A percentile compares a stretch with the other conserved stretches of the same genome.
phyloP scores from a whole-genome alignment of 176 grass and related monocot species.

The Puccinellia tenuiflora region DNA sequence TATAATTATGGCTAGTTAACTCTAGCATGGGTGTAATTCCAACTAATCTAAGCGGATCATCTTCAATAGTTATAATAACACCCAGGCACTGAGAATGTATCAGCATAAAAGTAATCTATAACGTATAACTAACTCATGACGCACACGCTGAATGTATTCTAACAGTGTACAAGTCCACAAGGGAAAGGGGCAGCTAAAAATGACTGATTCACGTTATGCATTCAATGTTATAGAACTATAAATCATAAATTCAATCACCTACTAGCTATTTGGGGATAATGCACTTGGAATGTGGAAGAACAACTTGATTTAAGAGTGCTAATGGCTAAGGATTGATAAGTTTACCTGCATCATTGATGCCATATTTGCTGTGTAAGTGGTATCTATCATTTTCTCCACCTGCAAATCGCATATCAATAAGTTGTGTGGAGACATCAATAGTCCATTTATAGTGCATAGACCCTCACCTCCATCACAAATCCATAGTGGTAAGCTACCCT shows the following conservation, averaged over 20 bases:
- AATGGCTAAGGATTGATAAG: conserved; percentile 3
- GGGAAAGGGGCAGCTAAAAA: background rate
- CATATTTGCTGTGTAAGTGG: conserved; percentile 81
- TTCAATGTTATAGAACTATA: background rate
- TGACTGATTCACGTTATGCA: background rate
- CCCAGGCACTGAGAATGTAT: background rate
- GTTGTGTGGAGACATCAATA: background rate
- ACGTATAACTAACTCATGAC: too few relatives aligned
- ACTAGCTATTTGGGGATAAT: conserved; percentile 11
- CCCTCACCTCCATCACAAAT: conserved; percentile 82
- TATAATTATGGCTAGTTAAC: background rate
- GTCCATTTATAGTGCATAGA: background rate
- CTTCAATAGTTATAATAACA: background rate
- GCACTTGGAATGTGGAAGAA: background rate
- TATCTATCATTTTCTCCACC: conserved; percentile 90
- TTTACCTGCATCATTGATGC: conserved; percentile 95
- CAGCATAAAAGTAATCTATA: too few relatives aligned
- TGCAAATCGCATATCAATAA: conserved; percentile 34
- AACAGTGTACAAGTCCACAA: background rate
- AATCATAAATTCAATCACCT: background rate
- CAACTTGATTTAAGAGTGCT: background rate
- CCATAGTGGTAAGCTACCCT: conserved; percentile 78
- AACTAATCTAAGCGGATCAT: background rate
- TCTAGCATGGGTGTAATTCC: background rate
- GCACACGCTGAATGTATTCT: too few relatives aligned